Percentiles rank a stretch among this genome's conserved stretches.
These are phyloP conservation scores for Xerocomellus dryophilus DNA, from an alignment of 768 basidiomycete genomes.

Conservation along the genomic window DNA sequence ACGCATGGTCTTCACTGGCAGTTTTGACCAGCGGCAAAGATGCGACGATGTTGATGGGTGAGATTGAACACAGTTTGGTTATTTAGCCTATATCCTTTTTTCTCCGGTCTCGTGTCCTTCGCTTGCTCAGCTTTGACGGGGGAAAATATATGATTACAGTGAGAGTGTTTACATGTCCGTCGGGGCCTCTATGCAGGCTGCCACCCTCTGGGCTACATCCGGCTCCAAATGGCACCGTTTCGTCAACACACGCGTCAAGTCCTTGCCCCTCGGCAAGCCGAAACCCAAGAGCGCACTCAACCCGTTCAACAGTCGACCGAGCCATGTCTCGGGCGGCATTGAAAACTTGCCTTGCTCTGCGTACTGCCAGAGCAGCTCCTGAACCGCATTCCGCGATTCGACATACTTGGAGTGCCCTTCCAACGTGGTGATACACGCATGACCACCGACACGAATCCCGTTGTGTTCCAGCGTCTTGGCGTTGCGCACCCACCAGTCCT, in stretches of 20 bases:
- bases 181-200: constrained; percentile 19
- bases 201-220: constrained; percentile 23
- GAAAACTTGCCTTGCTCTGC: constrained; percentile 25
- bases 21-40: constrained; percentile 94
- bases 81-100: constrained; percentile 32
- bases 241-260: constrained; percentile 21
- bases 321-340: constrained; percentile 25
- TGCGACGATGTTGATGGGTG: constrained; percentile 86
- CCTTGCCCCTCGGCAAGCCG: constrained; percentile 18
- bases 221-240: constrained; percentile 25
- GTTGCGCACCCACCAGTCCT: constrained; percentile 33
- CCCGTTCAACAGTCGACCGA: constrained; percentile 18
- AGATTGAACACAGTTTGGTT: constrained; percentile 67
- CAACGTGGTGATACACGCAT: constrained; percentile 31
- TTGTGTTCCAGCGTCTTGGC: constrained; percentile 13
- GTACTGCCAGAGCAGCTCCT: constrained; percentile 20
- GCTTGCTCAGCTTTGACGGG: neutral
- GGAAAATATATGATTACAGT: constrained; percentile 4
- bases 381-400: constrained; percentile 19
- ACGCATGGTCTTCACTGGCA: constrained; percentile 27
- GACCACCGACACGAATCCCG: constrained; percentile 20
- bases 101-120: neutral
- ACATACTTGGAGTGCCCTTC: constrained; percentile 21
- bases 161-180: constrained; percentile 5
- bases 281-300: constrained; percentile 17